Evolutionary conservation across 306 rosid species (phyloP).

Genomic region (Leucaena leucocephala): DNA sequence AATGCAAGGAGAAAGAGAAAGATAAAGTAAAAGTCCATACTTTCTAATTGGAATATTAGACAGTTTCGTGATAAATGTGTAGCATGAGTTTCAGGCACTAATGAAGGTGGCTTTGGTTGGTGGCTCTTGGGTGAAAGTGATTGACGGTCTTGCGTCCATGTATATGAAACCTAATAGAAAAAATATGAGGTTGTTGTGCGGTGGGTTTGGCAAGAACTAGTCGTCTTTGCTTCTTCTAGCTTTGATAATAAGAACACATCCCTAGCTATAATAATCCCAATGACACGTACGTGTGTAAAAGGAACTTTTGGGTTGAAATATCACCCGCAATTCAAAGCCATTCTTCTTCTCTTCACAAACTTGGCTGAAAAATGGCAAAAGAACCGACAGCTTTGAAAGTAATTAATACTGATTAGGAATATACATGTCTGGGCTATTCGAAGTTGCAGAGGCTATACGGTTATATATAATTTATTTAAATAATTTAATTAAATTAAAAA

Average conservation of each 20-base stretch:
- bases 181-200: neutral
- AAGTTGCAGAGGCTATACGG: neutral
- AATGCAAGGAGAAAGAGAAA: constrained; percentile 10
- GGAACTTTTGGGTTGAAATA: neutral
- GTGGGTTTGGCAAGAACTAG: neutral
- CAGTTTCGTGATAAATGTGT: neutral
- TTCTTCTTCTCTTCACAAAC: neutral
- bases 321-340: constrained; percentile 14
- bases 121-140: neutral
- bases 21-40: constrained; percentile 11
- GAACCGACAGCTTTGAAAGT: neutral
- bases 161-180: neutral
- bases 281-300: neutral
- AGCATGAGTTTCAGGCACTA: neutral
- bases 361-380: constrained; percentile 4
- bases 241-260: neutral
- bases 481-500: no score
- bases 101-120: constrained; percentile 23
- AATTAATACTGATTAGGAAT: neutral
- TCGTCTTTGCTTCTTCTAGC: constrained; percentile 3
- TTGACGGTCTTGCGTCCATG: neutral
- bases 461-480: neutral
- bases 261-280: neutral
- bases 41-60: constrained; percentile 17
- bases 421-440: neutral